Evolutionary conservation across 768 basidiomycete species (phyloP).

Genomic region (Crucibulum laeve): DNA sequence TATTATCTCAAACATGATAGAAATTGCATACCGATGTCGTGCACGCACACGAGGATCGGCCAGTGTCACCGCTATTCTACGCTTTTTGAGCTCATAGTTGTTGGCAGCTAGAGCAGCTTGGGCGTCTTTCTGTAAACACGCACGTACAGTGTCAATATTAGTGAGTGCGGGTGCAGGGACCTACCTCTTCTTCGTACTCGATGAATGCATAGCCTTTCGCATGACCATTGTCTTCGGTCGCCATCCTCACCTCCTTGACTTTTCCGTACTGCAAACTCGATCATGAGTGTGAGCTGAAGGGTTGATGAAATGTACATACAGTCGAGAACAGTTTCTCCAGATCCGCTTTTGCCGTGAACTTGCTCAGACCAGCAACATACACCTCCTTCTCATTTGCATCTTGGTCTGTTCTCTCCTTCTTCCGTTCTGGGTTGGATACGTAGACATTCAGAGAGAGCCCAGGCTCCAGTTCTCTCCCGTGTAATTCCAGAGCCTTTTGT

Average conservation of each 20-base stretch:
- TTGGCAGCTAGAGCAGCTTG: constrained; percentile 71
- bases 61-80: constrained; percentile 86
- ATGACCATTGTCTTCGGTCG: constrained; percentile 62
- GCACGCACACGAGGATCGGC: constrained; percentile 68
- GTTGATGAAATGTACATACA: constrained; percentile 35
- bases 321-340: constrained; percentile 73
- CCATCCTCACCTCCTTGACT: constrained; percentile 79
- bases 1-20: background rate
- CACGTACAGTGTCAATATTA: background rate
- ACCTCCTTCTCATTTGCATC: constrained; percentile 81
- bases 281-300: background rate
- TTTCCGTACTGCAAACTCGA: constrained; percentile 60
- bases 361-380: constrained; percentile 84
- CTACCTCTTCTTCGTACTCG: constrained; percentile 82
- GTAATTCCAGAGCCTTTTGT: constrained; percentile 70
- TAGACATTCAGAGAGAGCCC: constrained; percentile 69
- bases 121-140: constrained; percentile 66
- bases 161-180: constrained; percentile 9
- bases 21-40: constrained; percentile 42
- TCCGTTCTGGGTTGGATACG: constrained; percentile 88
- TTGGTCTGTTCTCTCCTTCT: constrained; percentile 86
- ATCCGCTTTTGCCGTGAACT: constrained; percentile 72
- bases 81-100: constrained; percentile 83
- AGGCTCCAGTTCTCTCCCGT: constrained; percentile 71
- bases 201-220: constrained; percentile 89